Conservation (phyloP, 306 rosid species). For the Cicer cuneatum region DNA sequence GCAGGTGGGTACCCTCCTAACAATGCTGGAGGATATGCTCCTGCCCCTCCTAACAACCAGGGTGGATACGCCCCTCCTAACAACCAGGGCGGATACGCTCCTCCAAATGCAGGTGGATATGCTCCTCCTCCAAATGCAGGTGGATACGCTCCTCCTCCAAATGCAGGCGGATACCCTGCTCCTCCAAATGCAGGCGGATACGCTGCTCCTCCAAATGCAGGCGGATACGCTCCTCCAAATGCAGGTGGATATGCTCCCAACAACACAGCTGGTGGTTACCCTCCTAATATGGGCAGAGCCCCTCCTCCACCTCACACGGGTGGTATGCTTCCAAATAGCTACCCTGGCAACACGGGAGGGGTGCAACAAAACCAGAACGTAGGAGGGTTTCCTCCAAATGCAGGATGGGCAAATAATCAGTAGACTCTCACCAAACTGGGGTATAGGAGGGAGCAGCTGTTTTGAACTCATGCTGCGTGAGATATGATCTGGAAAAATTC, state of each 20-base stretch:
- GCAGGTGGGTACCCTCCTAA: conserved; percentile 42
- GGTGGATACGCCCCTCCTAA: conserved; percentile 40
- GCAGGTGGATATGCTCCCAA: conserved; percentile 41
- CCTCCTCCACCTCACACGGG: conserved; percentile 48
- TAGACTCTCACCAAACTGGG: conserved; percentile 50
- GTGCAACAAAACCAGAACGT: conserved; percentile 51
- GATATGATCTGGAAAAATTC: conserved; percentile 40
- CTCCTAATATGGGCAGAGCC: conserved; percentile 32
- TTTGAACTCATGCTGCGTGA: conserved; percentile 46
- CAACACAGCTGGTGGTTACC: conserved; percentile 29
- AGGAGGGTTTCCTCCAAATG: conserved; percentile 52
- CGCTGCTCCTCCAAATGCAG: conserved; percentile 21
- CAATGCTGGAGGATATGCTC: not conserved
- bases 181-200: conserved; percentile 40
- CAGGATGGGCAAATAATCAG: conserved; percentile 59
- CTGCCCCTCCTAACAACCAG: conserved; percentile 4
- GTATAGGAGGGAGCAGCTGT: conserved; percentile 49
- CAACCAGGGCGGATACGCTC: conserved; percentile 9
- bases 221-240: conserved; percentile 12
- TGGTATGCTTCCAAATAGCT: conserved; percentile 43
- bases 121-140: conserved; percentile 27
- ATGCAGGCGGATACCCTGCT: no score
- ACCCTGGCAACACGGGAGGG: conserved; percentile 41
- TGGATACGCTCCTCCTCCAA: not conserved
- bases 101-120: conserved; percentile 8